Evolutionary conservation across 495 filamentous ascomycete species (phyloP).

Genomic region (Jackrogersella minutella): DNA sequence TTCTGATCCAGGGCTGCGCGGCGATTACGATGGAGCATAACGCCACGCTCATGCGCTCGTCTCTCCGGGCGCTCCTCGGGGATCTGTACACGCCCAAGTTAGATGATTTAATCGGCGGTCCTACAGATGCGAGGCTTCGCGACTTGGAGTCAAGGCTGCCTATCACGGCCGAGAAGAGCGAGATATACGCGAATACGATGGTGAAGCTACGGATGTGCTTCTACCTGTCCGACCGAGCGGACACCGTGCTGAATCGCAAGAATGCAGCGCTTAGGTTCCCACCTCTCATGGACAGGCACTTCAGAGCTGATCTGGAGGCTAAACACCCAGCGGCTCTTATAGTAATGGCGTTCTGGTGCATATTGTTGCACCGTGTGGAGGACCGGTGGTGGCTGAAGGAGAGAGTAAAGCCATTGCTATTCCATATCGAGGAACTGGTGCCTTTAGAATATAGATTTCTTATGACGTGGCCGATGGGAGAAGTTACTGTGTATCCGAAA

Average conservation of each 20-base stretch:
- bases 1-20: slow-evolving; percentile 34
- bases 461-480: slow-evolving; percentile 15
- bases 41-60: slow-evolving; percentile 15
- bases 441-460: slow-evolving; percentile 9
- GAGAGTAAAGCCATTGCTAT: slow-evolving; percentile 15
- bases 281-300: slow-evolving; percentile 7
- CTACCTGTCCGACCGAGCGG: slow-evolving; percentile 25
- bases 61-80: slow-evolving; percentile 19
- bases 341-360: slow-evolving; percentile 39
- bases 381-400: slow-evolving; percentile 35
- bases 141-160: slow-evolving; percentile 1
- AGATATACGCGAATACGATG: slow-evolving; percentile 10
- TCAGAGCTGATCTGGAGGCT: slow-evolving; percentile 17
- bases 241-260: slow-evolving; percentile 30
- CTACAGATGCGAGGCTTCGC: slow-evolving; percentile 24
- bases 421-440: slow-evolving; percentile 32
- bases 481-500: neutral
- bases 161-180: neutral
- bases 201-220: slow-evolving; percentile 27
- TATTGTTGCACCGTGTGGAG: slow-evolving; percentile 37
- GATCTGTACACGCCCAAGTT: slow-evolving; percentile 19
- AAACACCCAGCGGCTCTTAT: slow-evolving; percentile 31
- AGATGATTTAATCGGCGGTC: slow-evolving; percentile 5
- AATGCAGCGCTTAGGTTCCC: slow-evolving; percentile 33
- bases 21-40: slow-evolving; percentile 23